These are phyloP conservation scores for Cryphonectria radicalis DNA, from an alignment of 2,329 filamentous ascomycete species.

Conservation along the genomic window DNA sequence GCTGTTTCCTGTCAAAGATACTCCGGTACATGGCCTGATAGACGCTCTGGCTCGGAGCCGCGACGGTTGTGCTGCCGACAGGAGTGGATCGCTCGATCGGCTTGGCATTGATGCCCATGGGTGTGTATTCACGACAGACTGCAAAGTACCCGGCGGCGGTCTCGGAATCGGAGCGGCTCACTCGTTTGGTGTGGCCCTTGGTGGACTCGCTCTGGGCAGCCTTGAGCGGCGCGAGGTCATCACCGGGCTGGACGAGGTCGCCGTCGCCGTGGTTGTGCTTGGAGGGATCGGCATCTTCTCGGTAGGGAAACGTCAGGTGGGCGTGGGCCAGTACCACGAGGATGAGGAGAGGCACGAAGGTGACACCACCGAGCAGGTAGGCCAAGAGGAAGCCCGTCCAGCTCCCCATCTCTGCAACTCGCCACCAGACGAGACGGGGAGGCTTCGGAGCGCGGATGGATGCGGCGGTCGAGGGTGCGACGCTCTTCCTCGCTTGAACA, in stretches of 20 bases:
- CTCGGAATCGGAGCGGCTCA: conserved; percentile 65
- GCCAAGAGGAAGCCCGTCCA: conserved; percentile 68
- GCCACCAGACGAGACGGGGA: conserved; percentile 4
- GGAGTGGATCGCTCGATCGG: conserved; percentile 86
- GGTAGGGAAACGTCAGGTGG: conserved; percentile 68
- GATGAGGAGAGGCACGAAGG: conserved; percentile 78
- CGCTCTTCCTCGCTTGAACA: conserved; percentile 26
- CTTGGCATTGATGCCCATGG: conserved; percentile 89
- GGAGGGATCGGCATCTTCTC: conserved; percentile 44
- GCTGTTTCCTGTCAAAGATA: conserved; percentile 81
- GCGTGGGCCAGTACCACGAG: conserved; percentile 65
- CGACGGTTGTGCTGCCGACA: conserved; percentile 73
- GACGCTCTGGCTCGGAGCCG: conserved; percentile 85
- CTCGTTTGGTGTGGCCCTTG: conserved; percentile 59
- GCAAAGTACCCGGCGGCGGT: conserved; percentile 91
- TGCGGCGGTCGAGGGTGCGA: conserved; percentile 21
- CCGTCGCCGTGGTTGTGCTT: conserved; percentile 40
- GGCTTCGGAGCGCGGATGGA: conserved; percentile 4
- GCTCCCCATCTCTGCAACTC: conserved; percentile 47
- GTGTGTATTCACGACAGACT: conserved; percentile 91
- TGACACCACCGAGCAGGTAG: conserved; percentile 86
- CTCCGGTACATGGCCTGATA: conserved; percentile 98
- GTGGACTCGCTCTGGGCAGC: conserved; percentile 61
- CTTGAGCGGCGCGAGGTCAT: conserved; percentile 68
- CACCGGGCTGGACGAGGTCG: conserved; percentile 60